Conservation (phyloP, 208 protist species). For the Naegleria lovaniensis region DNA sequence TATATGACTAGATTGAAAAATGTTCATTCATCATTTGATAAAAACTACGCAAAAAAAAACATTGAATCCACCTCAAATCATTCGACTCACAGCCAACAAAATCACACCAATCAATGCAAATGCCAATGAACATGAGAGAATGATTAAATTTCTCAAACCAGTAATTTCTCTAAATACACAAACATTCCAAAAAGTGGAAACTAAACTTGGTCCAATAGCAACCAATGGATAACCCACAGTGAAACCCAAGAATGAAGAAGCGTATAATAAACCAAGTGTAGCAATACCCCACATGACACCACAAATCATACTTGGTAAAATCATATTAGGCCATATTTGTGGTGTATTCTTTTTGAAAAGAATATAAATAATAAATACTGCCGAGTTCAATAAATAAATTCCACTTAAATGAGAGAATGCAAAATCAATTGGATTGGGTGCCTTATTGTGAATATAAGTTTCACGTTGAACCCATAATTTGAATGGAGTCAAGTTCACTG, state of each 20-base stretch:
- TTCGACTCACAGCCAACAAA: conserved; percentile 38
- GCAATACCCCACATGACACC: conserved; percentile 49
- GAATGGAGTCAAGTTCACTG: conserved; percentile 43
- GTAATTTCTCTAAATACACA: conserved; percentile 47
- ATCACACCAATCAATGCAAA: conserved; percentile 28
- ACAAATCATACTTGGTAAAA: conserved; percentile 40
- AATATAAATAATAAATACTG: conserved; percentile 42
- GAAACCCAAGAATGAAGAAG: conserved; percentile 36
- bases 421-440: conserved; percentile 40
- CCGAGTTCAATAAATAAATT: conserved; percentile 40
- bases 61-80: no score
- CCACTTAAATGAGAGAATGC: conserved; percentile 48
- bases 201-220: conserved; percentile 41
- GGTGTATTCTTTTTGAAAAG: conserved; percentile 29
- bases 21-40: no score
- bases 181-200: conserved; percentile 41
- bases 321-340: conserved; percentile 29
- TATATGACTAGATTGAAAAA: no score
- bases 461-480: neutral
- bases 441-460: conserved; percentile 8
- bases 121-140: conserved; percentile 35
- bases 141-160: conserved; percentile 40
- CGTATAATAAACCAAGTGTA: conserved; percentile 35
- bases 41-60: no score
- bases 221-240: conserved; percentile 44